Percentiles rank a stretch among this genome's conserved stretches.
Evolutionary conservation across 345 rosid species (phyloP).

Genomic region (Sisymbrium irio): DNA sequence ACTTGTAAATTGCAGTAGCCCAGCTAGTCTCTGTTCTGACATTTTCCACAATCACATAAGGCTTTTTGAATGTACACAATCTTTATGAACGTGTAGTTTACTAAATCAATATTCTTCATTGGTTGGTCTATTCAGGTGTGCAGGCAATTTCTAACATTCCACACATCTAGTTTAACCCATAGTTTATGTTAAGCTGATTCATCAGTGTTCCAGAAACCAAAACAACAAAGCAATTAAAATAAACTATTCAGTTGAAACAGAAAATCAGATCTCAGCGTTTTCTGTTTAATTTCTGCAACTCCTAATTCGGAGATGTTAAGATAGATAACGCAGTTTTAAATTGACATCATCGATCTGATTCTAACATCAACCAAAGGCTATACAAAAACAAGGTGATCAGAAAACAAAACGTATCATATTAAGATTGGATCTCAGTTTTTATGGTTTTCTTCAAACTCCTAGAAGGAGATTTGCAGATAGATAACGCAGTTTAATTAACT

Average conservation of each 20-base stretch:
- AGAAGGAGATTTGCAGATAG: conserved; percentile 37
- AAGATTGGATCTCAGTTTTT: conserved; percentile 38
- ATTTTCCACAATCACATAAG: too few species aligned
- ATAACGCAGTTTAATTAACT: conserved; percentile 43
- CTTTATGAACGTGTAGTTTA: too few species aligned
- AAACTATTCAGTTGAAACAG: neutral
- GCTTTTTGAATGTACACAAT: too few species aligned
- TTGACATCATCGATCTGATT: conserved; percentile 33
- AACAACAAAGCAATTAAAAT: neutral
- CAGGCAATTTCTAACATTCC: too few species aligned
- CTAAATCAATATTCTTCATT: too few species aligned
- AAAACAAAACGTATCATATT: too few species aligned
- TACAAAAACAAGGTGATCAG: too few species aligned
- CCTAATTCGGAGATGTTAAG: conserved; percentile 21
- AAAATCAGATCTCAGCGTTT: conserved; percentile 34
- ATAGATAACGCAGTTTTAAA: conserved; percentile 35
- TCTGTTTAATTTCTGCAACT: conserved; percentile 32
- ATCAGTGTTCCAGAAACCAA: neutral
- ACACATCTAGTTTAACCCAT: neutral
- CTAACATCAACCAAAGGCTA: neutral
- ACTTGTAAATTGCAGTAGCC: too few species aligned
- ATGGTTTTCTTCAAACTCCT: conserved; percentile 32
- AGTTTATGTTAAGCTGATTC: neutral
- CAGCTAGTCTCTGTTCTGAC: too few species aligned
- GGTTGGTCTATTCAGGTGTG: too few species aligned